Percentiles rank a stretch among this genome's conserved stretches.
These are phyloP conservation scores for Talaromyces wortmannii DNA, from an alignment of 495 filamentous ascomycete genomes.

Conservation along the genomic window DNA sequence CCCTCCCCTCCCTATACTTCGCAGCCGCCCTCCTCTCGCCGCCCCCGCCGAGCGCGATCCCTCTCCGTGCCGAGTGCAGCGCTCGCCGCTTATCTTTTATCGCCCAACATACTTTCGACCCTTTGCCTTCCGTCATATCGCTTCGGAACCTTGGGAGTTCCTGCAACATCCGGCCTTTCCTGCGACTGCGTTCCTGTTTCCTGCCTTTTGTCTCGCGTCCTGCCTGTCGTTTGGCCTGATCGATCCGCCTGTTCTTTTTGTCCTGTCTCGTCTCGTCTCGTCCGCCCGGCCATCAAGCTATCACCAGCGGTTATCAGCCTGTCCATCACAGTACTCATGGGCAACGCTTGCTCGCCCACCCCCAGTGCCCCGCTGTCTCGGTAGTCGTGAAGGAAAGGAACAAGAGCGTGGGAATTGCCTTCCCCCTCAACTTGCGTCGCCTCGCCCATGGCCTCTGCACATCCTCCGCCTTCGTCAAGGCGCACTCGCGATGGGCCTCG, in stretches of 20 bases:
- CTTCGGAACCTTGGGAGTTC: constrained; percentile 4
- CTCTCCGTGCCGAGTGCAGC: not conserved
- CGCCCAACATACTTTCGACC: not conserved
- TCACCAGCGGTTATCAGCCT: not conserved
- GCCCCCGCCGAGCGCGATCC: not conserved
- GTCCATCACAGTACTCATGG: constrained; percentile 1
- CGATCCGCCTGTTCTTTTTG: constrained; percentile 3
- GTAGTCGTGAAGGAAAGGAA: constrained; percentile 29
- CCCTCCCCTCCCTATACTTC: too few relatives aligned
- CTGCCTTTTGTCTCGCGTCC: not conserved
- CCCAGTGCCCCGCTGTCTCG: constrained; percentile 16
- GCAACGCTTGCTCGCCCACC: constrained; percentile 2
- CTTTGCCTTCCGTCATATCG: constrained; percentile 2
- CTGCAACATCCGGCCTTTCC: not conserved
- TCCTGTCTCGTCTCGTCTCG: not conserved
- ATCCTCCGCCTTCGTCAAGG: constrained; percentile 18
- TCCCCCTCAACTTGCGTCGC: constrained; percentile 4
- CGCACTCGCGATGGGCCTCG: constrained; percentile 34
- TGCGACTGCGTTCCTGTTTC: not conserved
- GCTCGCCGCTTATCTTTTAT: constrained; percentile 3
- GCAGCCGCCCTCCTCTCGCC: too few relatives aligned
- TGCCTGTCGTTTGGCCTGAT: not conserved
- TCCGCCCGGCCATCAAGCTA: not conserved
- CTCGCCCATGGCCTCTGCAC: constrained; percentile 29
- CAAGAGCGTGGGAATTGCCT: not conserved